Evolutionary conservation across 1,284 basidiomycete species (phyloP).

Genomic region (Mycena citricolor): DNA sequence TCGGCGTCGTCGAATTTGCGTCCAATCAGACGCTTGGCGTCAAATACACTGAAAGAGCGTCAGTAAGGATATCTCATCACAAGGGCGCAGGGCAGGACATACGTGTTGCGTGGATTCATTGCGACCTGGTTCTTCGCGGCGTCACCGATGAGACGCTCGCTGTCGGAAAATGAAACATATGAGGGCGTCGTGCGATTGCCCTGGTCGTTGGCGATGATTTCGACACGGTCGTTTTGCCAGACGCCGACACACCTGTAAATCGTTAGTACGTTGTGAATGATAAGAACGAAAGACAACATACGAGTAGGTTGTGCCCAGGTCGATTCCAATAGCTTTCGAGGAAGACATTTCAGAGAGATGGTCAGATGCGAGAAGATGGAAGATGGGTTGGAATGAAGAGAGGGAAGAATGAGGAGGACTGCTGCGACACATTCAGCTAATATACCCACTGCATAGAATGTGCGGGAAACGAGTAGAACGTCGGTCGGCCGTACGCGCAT

Average conservation of each 20-base stretch:
- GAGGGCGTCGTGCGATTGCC: constrained; percentile 24
- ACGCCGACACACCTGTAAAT: constrained; percentile 12
- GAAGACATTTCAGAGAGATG: constrained; percentile 4
- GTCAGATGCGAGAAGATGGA: too few relatives aligned
- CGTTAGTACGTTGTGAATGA: not conserved
- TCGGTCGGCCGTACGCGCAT: too few relatives aligned
- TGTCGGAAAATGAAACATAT: constrained; percentile 22
- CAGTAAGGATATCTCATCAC: constrained; percentile 15
- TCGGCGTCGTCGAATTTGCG: constrained; percentile 69
- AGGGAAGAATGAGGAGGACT: too few relatives aligned
- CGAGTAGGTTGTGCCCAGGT: constrained; percentile 10
- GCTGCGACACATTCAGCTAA: too few relatives aligned
- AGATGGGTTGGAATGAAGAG: too few relatives aligned
- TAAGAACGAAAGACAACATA: constrained; percentile 2
- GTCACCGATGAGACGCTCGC: constrained; percentile 22
- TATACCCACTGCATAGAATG: too few relatives aligned
- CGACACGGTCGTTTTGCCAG: constrained; percentile 33
- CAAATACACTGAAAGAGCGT: constrained; percentile 53
- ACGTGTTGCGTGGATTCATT: constrained; percentile 18
- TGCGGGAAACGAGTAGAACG: too few relatives aligned
- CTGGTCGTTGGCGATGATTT: constrained; percentile 24
- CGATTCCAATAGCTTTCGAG: constrained; percentile 9
- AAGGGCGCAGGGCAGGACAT: constrained; percentile 6
- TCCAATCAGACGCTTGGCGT: constrained; percentile 55
- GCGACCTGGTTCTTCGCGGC: constrained; percentile 15